Percentiles rank a stretch among this genome's conserved stretches.
These are phyloP conservation scores for Pseudovirgaria hyperparasitica DNA, from an alignment of 2,329 filamentous ascomycete species.

Conservation along the genomic window DNA sequence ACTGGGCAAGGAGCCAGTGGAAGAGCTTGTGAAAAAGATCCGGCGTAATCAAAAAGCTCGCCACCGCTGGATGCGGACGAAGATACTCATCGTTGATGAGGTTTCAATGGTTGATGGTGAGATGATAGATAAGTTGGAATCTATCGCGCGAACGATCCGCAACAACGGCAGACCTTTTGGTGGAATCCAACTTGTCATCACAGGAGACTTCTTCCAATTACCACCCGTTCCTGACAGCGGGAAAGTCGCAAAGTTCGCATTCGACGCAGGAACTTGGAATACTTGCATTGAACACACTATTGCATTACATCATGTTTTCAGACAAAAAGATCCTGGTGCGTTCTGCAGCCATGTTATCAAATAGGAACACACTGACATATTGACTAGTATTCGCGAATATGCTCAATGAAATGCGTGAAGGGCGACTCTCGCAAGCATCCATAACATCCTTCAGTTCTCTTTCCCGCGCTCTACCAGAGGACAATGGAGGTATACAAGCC, in stretches of 20 bases:
- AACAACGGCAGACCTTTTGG: conserved; percentile 91
- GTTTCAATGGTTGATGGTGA: conserved; percentile 98
- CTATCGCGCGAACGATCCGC: conserved; percentile 70
- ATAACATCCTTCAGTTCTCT: conserved; percentile 65
- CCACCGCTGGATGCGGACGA: conserved; percentile 77
- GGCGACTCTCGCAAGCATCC: conserved; percentile 63
- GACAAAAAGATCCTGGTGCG: conserved; percentile 69
- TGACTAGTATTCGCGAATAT: conserved; percentile 68
- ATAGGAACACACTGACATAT: not conserved
- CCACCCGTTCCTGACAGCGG: conserved; percentile 78
- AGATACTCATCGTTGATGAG: conserved; percentile 82
- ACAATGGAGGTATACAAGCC: conserved; percentile 64
- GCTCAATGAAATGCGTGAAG: conserved; percentile 96
- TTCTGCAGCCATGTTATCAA: not conserved
- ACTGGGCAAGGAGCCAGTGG: conserved; percentile 76
- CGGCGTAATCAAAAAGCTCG: conserved; percentile 78
- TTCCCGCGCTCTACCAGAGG: conserved; percentile 49
- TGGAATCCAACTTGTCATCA: conserved; percentile 90
- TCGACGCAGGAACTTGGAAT: conserved; percentile 83
- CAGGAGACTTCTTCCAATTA: conserved; percentile 94
- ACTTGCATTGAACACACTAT: conserved; percentile 94
- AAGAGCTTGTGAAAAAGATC: conserved; percentile 78
- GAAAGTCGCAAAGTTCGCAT: conserved; percentile 73
- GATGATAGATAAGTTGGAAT: conserved; percentile 88
- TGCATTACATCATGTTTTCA: conserved; percentile 87